phyloP scores from a whole-genome alignment of 2,329 filamentous ascomycete genomes.

The Cladosporium oxysporum region DNA sequence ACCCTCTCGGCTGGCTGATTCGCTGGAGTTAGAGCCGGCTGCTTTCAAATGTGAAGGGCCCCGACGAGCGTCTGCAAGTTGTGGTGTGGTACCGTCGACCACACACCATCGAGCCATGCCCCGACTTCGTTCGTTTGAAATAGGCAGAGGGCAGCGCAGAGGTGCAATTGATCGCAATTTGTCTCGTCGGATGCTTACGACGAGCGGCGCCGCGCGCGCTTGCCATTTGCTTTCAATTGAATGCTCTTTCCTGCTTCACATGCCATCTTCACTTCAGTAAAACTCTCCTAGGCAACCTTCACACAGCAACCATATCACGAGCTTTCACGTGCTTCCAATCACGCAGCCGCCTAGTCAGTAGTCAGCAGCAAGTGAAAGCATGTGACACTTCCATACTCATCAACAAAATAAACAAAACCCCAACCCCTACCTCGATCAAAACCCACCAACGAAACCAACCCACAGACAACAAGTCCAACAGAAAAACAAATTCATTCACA shows the following conservation, averaged over 20 bases:
- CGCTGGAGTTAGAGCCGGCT: neutral
- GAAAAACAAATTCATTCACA: neutral
- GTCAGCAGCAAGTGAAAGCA: neutral
- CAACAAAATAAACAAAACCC: neutral
- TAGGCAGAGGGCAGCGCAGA: neutral
- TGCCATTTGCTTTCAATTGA: neutral
- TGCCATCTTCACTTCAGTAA: neutral
- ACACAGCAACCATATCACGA: neutral
- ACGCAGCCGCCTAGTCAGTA: neutral
- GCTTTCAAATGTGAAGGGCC: neutral
- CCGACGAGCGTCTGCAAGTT: neutral
- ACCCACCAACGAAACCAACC: neutral
- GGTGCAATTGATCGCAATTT: neutral
- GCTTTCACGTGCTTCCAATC: neutral
- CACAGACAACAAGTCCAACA: neutral
- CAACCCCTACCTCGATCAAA: neutral
- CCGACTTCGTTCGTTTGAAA: neutral
- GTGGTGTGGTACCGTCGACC: neutral
- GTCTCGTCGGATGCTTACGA: neutral
- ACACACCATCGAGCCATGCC: neutral
- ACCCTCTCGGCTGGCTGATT: neutral
- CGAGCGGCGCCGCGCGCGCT: neutral
- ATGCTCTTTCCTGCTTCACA: neutral
- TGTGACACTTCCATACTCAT: neutral
- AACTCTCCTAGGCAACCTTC: neutral